Percentiles rank a stretch among this genome's conserved stretches.
These are phyloP conservation scores for Striga asiatica DNA, from an alignment of 257 asterid genomes.

Conservation along the genomic window DNA sequence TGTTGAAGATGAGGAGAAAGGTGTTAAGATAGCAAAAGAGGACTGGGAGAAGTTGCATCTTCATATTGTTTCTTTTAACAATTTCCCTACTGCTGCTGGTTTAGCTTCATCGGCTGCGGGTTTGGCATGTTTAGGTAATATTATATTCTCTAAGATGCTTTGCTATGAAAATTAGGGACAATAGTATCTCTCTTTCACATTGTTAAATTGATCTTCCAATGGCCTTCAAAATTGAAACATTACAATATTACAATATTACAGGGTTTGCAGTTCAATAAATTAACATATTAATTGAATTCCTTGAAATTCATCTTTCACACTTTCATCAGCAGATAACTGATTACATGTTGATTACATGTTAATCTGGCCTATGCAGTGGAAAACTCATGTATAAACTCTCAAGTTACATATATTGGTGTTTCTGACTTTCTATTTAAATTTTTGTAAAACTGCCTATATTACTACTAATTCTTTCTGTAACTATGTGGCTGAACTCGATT, in stretches of 20 bases:
- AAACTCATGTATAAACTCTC: too few species aligned
- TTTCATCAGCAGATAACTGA: background rate
- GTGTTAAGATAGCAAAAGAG: conserved; percentile 62
- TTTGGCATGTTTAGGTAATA: conserved; percentile 89
- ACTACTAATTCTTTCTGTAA: background rate
- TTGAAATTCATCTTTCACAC: background rate
- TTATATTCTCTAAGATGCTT: conserved; percentile 6
- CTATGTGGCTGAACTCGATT: background rate
- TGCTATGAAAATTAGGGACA: background rate
- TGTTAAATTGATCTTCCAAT: conserved; percentile 5
- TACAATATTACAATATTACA: too few species aligned
- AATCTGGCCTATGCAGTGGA: too few species aligned
- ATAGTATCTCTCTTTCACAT: background rate
- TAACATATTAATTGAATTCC: conserved; percentile 4
- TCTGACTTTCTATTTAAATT: too few species aligned
- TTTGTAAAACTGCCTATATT: background rate
- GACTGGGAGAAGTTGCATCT: conserved; percentile 89
- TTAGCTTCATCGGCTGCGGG: conserved; percentile 99
- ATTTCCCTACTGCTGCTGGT: conserved; percentile 99
- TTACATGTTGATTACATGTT: background rate
- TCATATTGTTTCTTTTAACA: conserved; percentile 84
- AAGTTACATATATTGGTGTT: too few species aligned
- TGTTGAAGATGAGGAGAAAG: conserved; percentile 77
- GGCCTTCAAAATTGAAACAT: background rate
- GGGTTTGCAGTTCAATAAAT: background rate